Evolutionary conservation across 345 rosid species (phyloP).

Genomic region (Euclidium syriacum): DNA sequence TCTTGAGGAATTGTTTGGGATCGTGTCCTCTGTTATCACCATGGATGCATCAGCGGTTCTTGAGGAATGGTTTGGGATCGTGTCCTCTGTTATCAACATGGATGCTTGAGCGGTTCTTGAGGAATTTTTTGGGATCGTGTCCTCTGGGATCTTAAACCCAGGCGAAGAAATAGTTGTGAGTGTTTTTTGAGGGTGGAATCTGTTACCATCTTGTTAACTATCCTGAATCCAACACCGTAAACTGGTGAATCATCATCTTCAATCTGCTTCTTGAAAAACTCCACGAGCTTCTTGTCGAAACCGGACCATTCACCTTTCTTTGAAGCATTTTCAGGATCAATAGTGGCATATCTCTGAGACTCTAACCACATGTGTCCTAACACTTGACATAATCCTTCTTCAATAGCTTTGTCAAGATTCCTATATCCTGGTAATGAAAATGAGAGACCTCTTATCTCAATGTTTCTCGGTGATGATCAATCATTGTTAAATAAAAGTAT

Average conservation of each 20-base stretch:
- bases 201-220: no score
- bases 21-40: no score
- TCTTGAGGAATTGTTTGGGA: no score
- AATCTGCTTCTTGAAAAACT: constrained; percentile 67
- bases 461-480: no score
- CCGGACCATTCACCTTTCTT: constrained; percentile 59
- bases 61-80: no score
- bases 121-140: no score
- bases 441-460: background rate
- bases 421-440: constrained; percentile 46
- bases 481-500: background rate
- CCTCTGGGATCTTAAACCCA: background rate
- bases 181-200: constrained; percentile 51
- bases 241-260: constrained; percentile 59
- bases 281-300: constrained; percentile 51
- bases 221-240: constrained; percentile 78
- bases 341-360: constrained; percentile 21
- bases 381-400: constrained; percentile 86
- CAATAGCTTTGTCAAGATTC: constrained; percentile 57
- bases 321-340: background rate
- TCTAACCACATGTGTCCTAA: constrained; percentile 68
- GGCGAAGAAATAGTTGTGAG: constrained; percentile 22
- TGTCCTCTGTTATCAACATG: no score
- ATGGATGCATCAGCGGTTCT: no score
- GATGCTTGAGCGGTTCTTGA: no score